Base-by-base conservation (phyloP, 768 basidiomycete species). In the Lentinula boryana region DNA sequence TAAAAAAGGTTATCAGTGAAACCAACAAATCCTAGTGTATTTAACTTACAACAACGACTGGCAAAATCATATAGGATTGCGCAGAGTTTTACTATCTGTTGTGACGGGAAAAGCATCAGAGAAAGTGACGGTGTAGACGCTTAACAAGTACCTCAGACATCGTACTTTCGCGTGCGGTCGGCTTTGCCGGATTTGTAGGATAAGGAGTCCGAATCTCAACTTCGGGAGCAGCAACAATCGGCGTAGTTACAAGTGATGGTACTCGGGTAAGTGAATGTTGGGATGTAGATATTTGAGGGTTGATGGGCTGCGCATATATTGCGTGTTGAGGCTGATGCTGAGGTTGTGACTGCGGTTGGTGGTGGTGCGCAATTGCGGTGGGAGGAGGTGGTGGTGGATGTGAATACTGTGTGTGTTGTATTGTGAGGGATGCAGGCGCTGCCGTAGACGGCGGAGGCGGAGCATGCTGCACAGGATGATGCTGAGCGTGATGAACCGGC, bases 51-150 rank as follows among this genome's bases (percentile, higher is more conserved):
- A 71, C 87, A 91, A 66, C 80, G 84, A 55, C 74, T 80, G 9
- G 89, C 87, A 68, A 91, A 92, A 12, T 75, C 59, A 67, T 86
- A 86, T 54, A 92, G 65, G 43, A 77, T 74, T 43, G 73, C 75
- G 62, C 89, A 92, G 65, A 86, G 85, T 61, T 81, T 76, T 58
- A 82, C 69, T 50, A 88, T 84, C 86, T 88, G 65, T 60, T 44
- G 38, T 50, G 16, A 43, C 49, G 54, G 21, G 51, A 68, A 69
- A 52, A 64, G 80, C 80, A 71, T 82, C 78, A 36, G 73, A 60
- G 70, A 84, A 74, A 16, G 75, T 69, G 59, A 21, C 16, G 36
- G 21, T 33, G 18, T n/a, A 58, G 4, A 33, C 3, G 53, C 31
- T 46, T 49, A 54, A 21, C 44, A 67, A 69, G 53, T 66, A 80